These are phyloP conservation scores for Penicillium sp. DNA, from an alignment of 2,329 filamentous ascomycete species.

Conservation along the genomic window DNA sequence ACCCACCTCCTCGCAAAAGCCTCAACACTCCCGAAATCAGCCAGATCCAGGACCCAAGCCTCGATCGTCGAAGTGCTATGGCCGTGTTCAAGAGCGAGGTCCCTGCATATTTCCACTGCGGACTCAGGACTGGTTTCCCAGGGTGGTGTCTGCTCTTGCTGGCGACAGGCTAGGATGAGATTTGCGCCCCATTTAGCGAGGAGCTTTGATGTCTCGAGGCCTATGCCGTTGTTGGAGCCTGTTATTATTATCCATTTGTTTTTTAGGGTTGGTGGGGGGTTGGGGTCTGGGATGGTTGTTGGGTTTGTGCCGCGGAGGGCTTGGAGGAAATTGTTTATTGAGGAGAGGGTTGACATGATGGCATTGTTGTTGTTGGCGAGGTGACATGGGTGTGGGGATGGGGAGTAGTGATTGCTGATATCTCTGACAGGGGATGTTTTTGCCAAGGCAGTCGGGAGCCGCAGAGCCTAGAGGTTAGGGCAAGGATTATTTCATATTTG, in stretches of 20 bases:
- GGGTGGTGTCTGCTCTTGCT: conserved; percentile 12
- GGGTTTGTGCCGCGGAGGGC: neutral
- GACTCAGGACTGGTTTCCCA: conserved; percentile 13
- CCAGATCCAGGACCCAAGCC: conserved; percentile 18
- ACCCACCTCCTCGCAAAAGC: conserved; percentile 14
- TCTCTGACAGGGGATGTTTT: neutral
- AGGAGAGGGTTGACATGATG: neutral
- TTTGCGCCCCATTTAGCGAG: conserved; percentile 19
- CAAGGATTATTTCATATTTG: no score
- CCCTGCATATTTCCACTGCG: conserved; percentile 11
- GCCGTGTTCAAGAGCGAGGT: conserved; percentile 4
- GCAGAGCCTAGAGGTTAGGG: no score
- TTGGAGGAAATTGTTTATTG: neutral
- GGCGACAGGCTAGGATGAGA: conserved; percentile 18
- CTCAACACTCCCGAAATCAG: conserved; percentile 15
- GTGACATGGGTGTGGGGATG: neutral
- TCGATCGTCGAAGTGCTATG: conserved; percentile 12
- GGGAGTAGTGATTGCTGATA: no score
- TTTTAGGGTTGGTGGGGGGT: conserved; percentile 5
- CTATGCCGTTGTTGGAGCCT: conserved; percentile 18
- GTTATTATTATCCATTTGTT: conserved; percentile 19
- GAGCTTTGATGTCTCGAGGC: conserved; percentile 15
- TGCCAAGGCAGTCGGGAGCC: no score
- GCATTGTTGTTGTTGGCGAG: no score
- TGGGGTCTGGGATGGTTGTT: neutral